Percentiles rank a stretch among this genome's conserved stretches.
phyloP scores from a whole-genome alignment of 129 eudicot genomes.

The Pittosporum tobira region DNA sequence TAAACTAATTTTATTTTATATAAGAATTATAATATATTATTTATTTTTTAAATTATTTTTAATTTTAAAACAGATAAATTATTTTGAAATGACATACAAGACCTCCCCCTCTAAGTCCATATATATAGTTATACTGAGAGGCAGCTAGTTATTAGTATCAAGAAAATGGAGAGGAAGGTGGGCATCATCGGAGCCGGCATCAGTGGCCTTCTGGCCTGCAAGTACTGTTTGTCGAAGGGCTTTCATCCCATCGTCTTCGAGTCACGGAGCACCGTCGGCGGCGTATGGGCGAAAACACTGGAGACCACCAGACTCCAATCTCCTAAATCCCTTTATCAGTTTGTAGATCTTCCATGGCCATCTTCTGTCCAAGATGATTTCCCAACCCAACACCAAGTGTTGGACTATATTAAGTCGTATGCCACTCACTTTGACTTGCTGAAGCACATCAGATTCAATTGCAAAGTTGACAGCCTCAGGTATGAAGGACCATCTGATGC shows the following conservation, averaged over 20 bases:
- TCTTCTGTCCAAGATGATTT: slow-evolving; percentile 26
- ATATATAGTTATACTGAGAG: too few species aligned
- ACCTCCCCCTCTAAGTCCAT: too few species aligned
- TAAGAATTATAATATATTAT: too few species aligned
- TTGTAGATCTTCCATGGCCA: slow-evolving; percentile 76
- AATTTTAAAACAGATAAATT: too few species aligned
- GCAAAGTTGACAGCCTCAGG: slow-evolving; percentile 27
- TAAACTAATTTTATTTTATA: too few species aligned
- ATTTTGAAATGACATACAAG: too few species aligned
- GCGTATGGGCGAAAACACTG: slow-evolving; percentile 51
- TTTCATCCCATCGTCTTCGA: slow-evolving; percentile 52
- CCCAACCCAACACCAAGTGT: slow-evolving; percentile 33
- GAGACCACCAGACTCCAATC: slow-evolving; percentile 49
- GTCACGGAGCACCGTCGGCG: slow-evolving; percentile 33
- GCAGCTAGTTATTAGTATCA: too few species aligned
- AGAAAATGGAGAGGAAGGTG: slow-evolving; percentile 38
- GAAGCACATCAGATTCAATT: slow-evolving; percentile 31
- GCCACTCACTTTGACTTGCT: slow-evolving; percentile 43
- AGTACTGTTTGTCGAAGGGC: slow-evolving; percentile 43
- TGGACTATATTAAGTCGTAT: slow-evolving; percentile 45
- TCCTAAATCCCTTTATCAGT: slow-evolving; percentile 34
- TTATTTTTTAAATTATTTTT: too few species aligned
- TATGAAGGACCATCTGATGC: slow-evolving; percentile 36
- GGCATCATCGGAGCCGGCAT: slow-evolving; percentile 59
- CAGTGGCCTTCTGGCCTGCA: slow-evolving; percentile 61